Evolutionary conservation across 2,329 filamentous ascomycete species (phyloP).

Genomic region (Ophiosphaerella herpotricha): DNA sequence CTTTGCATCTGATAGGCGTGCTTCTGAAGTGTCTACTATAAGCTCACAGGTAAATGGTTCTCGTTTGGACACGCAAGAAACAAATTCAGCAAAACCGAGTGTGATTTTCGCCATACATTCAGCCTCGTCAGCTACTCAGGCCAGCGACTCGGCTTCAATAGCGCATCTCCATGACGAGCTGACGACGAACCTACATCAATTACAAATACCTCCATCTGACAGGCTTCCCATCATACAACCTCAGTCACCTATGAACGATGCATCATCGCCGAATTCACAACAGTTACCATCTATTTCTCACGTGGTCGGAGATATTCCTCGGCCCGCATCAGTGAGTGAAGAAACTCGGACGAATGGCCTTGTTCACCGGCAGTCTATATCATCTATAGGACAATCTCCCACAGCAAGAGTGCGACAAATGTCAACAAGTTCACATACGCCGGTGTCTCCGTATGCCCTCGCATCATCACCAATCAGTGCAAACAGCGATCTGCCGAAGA

Average conservation of each 20-base stretch:
- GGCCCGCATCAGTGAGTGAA: conserved; percentile 38
- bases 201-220: conserved; percentile 38
- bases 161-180: conserved; percentile 25
- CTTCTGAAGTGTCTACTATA: conserved; percentile 13
- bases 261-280: conserved; percentile 37
- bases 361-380: conserved; percentile 43
- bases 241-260: conserved; percentile 36
- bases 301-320: conserved; percentile 38
- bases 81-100: conserved; percentile 5
- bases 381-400: conserved; percentile 43
- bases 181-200: conserved; percentile 30
- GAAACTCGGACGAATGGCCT: conserved; percentile 34
- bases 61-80: conserved; percentile 7
- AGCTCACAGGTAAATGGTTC: conserved; percentile 8
- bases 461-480: conserved; percentile 41
- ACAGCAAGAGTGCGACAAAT: conserved; percentile 37
- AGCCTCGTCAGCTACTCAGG: conserved; percentile 19
- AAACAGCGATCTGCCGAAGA: conserved; percentile 30
- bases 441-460: conserved; percentile 36
- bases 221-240: conserved; percentile 45
- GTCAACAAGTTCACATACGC: conserved; percentile 41
- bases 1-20: conserved; percentile 14
- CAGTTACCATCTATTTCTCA: conserved; percentile 41
- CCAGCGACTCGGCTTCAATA: conserved; percentile 23
- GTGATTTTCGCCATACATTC: conserved; percentile 10